These are phyloP conservation scores for Cystoisospora suis DNA, from an alignment of 169 alveolate genomes.

Conservation along the genomic window DNA sequence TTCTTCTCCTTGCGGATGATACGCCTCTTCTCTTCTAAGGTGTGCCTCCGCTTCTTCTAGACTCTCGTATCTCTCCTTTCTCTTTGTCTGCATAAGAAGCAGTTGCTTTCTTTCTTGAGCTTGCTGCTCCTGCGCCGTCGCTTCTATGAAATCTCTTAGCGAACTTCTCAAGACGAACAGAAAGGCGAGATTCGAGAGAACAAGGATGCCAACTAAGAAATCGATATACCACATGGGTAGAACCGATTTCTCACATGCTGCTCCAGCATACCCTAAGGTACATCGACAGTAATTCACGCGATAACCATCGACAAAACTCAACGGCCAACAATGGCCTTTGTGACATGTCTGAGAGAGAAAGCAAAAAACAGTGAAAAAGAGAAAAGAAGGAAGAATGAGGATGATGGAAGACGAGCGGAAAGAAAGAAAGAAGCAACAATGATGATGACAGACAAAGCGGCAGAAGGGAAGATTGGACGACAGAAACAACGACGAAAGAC, in stretches of 20 bases:
- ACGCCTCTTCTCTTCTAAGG: too few relatives aligned
- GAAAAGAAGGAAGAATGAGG: background rate
- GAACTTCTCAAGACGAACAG: background rate
- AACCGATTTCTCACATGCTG: background rate
- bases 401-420: too few relatives aligned
- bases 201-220: background rate
- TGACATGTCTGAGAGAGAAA: background rate
- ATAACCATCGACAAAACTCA: background rate
- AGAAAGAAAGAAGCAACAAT: too few relatives aligned
- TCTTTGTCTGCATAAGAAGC: too few relatives aligned
- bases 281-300: constrained; percentile 11
- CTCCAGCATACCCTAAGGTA: constrained; percentile 10
- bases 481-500: too few relatives aligned
- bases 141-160: background rate
- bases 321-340: background rate
- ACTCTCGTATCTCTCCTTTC: too few relatives aligned
- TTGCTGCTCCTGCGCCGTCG: too few relatives aligned
- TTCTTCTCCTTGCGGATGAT: too few relatives aligned
- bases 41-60: too few relatives aligned
- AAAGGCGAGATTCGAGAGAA: constrained; percentile 4
- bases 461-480: too few relatives aligned
- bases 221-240: background rate
- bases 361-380: background rate
- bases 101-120: too few relatives aligned
- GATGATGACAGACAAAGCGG: too few relatives aligned